Base-by-base conservation (phyloP, 2,329 filamentous ascomycete species). In the Curvularia verruculosa region DNA sequence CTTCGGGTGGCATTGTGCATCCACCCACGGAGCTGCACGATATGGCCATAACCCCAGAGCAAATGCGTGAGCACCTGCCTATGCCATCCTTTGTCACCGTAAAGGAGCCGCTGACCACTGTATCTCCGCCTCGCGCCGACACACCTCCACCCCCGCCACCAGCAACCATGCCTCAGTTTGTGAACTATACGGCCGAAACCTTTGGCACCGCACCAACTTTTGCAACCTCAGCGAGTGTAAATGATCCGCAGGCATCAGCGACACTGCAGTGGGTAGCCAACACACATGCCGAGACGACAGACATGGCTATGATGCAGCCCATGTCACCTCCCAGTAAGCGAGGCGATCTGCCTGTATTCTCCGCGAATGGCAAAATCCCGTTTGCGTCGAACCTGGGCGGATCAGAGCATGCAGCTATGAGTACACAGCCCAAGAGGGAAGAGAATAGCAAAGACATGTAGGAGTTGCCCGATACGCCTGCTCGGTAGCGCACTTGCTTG, bases 331-430 rank as follows among this genome's bases (percentile, higher is more conserved):
- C 72, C 12, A 68, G 69, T 46, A 77, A 76, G 41, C 78, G 75
- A 56, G 70, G 77, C 18, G 78, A 79, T 21, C 69, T 85, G 26
- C 82, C 83, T 2, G 73, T 82, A 0, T 83, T 84, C 56, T 81
- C 79, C 18, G 76, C 82, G 1, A 70, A 66, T 31, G 66, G 74
- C 8, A 51, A 57, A 6, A 77, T 77, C 50, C 74, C 74, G 3
- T 77, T 77, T 54, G 74, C 72, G 15, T 39, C 64, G 8, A 79
- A 65, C 28, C 12, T 37, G 9, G 43, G 39, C 3, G 52, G 24
- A 15, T 6, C 31, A 37, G 57, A 37, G 19, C 52, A 57, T 3
- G 34, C 52, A 26, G 53, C 29, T 54, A 34, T 48, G 15, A 44
- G 52, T 13, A 43, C 46, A 12, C 39, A 2, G 21, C 34, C 49